phyloP scores from a whole-genome alignment of 2,329 filamentous ascomycete genomes.

The Phoma herbarum region DNA sequence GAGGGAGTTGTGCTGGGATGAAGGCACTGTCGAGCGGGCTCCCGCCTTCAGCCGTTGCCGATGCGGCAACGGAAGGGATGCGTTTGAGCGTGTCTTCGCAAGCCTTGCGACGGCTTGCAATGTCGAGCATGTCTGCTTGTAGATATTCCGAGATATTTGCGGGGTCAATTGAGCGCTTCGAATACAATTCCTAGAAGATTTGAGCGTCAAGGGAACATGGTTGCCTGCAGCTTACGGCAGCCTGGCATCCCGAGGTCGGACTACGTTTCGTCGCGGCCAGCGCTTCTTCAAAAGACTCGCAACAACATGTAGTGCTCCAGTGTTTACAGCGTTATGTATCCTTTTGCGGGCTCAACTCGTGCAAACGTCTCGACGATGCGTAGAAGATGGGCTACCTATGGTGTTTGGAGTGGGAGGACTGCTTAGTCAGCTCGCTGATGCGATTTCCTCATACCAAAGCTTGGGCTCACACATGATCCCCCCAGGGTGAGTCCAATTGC shows the following conservation, averaged over 20 bases:
- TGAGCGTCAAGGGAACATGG: conserved; percentile 42
- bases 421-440: not conserved
- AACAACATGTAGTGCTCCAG: not conserved
- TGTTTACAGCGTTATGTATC: not conserved
- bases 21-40: conserved; percentile 26
- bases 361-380: not conserved
- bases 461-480: not conserved
- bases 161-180: conserved; percentile 1
- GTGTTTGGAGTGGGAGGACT: too few species aligned
- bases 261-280: not conserved
- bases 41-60: conserved; percentile 19
- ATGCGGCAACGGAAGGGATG: conserved; percentile 21
- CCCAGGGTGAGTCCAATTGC: not conserved
- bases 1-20: conserved; percentile 28
- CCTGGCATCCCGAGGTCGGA: not conserved
- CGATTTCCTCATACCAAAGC: not conserved
- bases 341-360: not conserved
- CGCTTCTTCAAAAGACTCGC: not conserved
- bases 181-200: not conserved
- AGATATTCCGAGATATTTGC: conserved; percentile 37
- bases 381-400: not conserved
- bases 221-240: not conserved
- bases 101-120: conserved; percentile 29
- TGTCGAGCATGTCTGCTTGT: conserved; percentile 24
- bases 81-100: conserved; percentile 35